Evolutionary conservation across 345 rosid species (phyloP), one percentile per base, ranked within the genome.

Genomic region (Boechera retrofracta): DNA sequence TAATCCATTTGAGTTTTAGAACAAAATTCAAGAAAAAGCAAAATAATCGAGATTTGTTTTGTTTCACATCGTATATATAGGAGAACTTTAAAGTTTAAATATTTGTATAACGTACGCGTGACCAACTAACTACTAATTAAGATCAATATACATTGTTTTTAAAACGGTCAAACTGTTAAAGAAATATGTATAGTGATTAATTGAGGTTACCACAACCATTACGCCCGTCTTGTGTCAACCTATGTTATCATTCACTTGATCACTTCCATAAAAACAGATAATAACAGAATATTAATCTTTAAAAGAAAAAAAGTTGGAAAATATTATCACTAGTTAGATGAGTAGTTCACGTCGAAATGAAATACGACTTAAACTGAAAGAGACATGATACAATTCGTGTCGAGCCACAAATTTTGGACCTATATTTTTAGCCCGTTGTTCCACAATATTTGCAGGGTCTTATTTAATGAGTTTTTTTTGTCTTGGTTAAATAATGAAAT

Each of bases 381-480:
- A 61, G 80, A 77, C 71, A 10, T 55, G 52, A 71, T 28, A 41
- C 71, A 63, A 64, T 52, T 77, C 80, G 80, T 71, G 80, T 77
- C 80, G 36, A 77, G 44, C 71, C 76, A 70, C 65, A 64, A 55
- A 70, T 36, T 35, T 63, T 63, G 47, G 45, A 53, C 51, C 35
- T 53, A 62, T 67, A 62, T 42, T 53, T 67, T 53, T 67, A 38
- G n/a, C 54, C 28, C 53, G 10, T 74, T 13, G 24, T 58, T 44
- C 66, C 32, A 72, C 41, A 74, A 55, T 33, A 57, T 47, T 47
- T 66, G 51, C 28, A 67, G 31, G 52, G 58, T 58, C 16, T 5
- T 58, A 48, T 38, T 67, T 12, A 66, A 47, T 36, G 36, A 26
- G 16, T 38, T 29, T 7, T n/a, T 48, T 41, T 32, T 3, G 10